A percentile compares a stretch with the other conserved stretches of the same genome.
phyloP scores from a whole-genome alignment of 495 filamentous ascomycete genomes.

The Aspergillus carlsbadensis region DNA sequence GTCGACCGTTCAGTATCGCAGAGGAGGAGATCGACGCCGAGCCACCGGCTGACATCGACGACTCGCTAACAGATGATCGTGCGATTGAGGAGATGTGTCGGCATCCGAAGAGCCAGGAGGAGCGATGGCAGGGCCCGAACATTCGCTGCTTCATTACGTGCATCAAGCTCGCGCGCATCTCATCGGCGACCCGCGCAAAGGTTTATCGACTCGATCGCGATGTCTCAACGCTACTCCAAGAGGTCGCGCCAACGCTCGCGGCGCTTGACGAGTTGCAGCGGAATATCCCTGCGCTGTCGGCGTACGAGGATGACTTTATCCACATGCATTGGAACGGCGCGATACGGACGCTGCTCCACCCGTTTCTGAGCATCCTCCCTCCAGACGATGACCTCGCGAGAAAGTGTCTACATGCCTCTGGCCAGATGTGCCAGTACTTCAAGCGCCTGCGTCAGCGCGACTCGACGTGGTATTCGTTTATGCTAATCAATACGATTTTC shows the following conservation, averaged over 20 bases:
- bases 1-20: slow-evolving; percentile 40
- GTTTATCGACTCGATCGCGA: slow-evolving; percentile 42
- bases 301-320: slow-evolving; percentile 36
- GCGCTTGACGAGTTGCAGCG: slow-evolving; percentile 34
- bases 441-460: slow-evolving; percentile 39
- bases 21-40: slow-evolving; percentile 41
- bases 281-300: slow-evolving; percentile 22
- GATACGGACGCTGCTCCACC: slow-evolving; percentile 38
- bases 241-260: slow-evolving; percentile 30
- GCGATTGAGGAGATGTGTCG: not conserved
- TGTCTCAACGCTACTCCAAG: slow-evolving; percentile 21
- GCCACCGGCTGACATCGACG: slow-evolving; percentile 30
- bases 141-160: slow-evolving; percentile 32
- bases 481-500: slow-evolving; percentile 41
- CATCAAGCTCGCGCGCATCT: slow-evolving; percentile 35
- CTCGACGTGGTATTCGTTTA: slow-evolving; percentile 40
- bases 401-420: slow-evolving; percentile 33
- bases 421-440: slow-evolving; percentile 44
- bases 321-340: slow-evolving; percentile 43
- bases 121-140: not conserved
- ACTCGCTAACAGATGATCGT: slow-evolving; percentile 24
- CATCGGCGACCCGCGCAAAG: slow-evolving; percentile 37
- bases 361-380: slow-evolving; percentile 36
- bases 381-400: slow-evolving; percentile 28
- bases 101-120: not conserved